Conservation (phyloP, 345 rosid genomes). For the Lepidium sativum region DNA sequence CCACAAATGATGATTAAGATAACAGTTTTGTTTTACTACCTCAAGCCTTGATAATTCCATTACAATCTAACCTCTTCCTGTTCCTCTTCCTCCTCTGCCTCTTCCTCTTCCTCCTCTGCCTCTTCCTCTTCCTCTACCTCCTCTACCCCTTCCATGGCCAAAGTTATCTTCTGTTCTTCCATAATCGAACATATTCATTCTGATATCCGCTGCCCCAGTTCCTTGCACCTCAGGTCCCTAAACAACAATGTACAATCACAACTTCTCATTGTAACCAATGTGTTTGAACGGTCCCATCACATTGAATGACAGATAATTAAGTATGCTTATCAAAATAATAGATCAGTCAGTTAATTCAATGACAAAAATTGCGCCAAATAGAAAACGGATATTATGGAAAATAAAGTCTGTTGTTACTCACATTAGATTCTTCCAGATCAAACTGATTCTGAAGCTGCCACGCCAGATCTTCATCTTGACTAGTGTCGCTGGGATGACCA, state of each 20-base stretch:
- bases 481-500: constrained; percentile 35
- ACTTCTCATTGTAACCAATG: not conserved
- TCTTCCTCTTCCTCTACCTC: constrained; percentile 49
- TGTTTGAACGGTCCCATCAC: not conserved
- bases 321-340: not conserved
- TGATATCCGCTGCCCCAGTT: constrained; percentile 51
- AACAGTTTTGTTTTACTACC: not conserved
- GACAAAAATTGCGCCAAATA: not conserved
- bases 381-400: not conserved
- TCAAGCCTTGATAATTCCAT: not conserved
- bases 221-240: constrained; percentile 40
- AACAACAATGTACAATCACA: constrained; percentile 8
- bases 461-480: constrained; percentile 68
- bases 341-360: not conserved
- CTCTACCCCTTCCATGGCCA: constrained; percentile 32
- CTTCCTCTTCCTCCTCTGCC: constrained; percentile 50
- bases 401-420: constrained; percentile 24
- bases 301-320: not conserved
- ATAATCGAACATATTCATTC: constrained; percentile 66
- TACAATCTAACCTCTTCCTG: constrained; percentile 23
- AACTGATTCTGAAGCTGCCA: constrained; percentile 78
- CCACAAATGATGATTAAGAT: no score
- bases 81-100: constrained; percentile 30
- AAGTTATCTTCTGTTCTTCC: constrained; percentile 37
- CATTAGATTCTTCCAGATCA: constrained; percentile 71